phyloP scores from a whole-genome alignment of 768 basidiomycete genomes.

The Rhodotorula diobovata region DNA sequence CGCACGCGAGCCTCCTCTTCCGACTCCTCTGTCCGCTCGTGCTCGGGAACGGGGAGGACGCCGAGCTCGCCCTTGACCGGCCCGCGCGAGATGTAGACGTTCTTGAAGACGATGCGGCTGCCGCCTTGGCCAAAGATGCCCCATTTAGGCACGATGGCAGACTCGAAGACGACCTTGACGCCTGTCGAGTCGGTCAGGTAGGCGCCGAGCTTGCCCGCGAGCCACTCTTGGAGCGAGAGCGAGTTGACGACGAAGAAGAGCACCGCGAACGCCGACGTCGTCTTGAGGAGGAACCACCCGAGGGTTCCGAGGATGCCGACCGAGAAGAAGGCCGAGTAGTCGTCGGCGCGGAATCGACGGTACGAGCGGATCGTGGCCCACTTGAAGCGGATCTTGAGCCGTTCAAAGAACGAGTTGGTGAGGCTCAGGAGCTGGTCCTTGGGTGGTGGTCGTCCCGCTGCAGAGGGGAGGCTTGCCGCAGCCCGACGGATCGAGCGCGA shows the following conservation, averaged over 20 bases:
- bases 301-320: conserved; percentile 96
- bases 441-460: conserved; percentile 55
- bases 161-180: conserved; percentile 90
- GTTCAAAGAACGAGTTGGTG: conserved; percentile 84
- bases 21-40: conserved; percentile 14
- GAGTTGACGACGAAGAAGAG: conserved; percentile 85
- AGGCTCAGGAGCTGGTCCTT: conserved; percentile 83
- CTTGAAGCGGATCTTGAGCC: conserved; percentile 83
- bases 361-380: conserved; percentile 93
- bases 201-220: conserved; percentile 82
- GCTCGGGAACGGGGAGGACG: conserved; percentile 18
- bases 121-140: conserved; percentile 18
- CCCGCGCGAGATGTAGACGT: conserved; percentile 85
- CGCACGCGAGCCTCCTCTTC: conserved; percentile 16
- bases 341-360: conserved; percentile 89
- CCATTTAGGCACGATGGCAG: conserved; percentile 97
- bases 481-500: conserved; percentile 75
- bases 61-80: conserved; percentile 49
- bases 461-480: conserved; percentile 68
- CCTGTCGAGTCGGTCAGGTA: conserved; percentile 92
- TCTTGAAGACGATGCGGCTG: conserved; percentile 90
- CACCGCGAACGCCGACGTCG: conserved; percentile 95
- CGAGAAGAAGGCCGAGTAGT: conserved; percentile 90
- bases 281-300: conserved; percentile 90
- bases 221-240: conserved; percentile 61